Conservation (phyloP, 208 protist genomes). For the Histomonas meleagridis region DNA sequence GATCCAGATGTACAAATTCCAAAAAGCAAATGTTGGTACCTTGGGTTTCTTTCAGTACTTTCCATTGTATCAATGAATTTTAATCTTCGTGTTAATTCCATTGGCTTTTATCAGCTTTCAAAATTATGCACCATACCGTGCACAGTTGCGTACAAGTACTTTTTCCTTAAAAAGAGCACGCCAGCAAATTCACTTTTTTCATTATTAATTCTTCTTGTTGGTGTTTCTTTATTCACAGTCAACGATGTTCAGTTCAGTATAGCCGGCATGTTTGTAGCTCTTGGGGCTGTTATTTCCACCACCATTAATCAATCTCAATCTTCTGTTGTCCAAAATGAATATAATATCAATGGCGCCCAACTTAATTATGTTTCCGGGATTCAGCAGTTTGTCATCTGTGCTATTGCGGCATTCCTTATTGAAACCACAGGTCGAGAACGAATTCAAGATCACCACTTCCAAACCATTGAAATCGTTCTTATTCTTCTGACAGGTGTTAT, state of each 20-base stretch:
- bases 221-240: slow-evolving; percentile 38
- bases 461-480: neutral
- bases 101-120: slow-evolving; percentile 45
- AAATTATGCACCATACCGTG: slow-evolving; percentile 40
- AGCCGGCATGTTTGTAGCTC: neutral
- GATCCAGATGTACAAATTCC: neutral
- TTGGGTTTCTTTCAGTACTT: neutral
- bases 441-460: slow-evolving; percentile 35
- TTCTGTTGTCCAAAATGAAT: neutral
- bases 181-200: slow-evolving; percentile 19
- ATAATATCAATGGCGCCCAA: neutral
- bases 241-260: slow-evolving; percentile 39
- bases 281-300: slow-evolving; percentile 36
- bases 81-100: slow-evolving; percentile 37
- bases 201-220: slow-evolving; percentile 36
- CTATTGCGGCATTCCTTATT: slow-evolving; percentile 30
- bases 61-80: slow-evolving; percentile 9
- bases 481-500: slow-evolving; percentile 34
- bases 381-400: neutral
- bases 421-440: neutral
- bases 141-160: slow-evolving; percentile 27
- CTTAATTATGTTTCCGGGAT: slow-evolving; percentile 7
- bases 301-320: slow-evolving; percentile 32
- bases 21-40: neutral
- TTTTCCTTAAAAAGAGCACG: slow-evolving; percentile 29